Evolutionary conservation across 2,329 filamentous ascomycete genomes (phyloP), one percentile per base, ranked within the genome.

Genomic region (Fusarium decemcellulare): DNA sequence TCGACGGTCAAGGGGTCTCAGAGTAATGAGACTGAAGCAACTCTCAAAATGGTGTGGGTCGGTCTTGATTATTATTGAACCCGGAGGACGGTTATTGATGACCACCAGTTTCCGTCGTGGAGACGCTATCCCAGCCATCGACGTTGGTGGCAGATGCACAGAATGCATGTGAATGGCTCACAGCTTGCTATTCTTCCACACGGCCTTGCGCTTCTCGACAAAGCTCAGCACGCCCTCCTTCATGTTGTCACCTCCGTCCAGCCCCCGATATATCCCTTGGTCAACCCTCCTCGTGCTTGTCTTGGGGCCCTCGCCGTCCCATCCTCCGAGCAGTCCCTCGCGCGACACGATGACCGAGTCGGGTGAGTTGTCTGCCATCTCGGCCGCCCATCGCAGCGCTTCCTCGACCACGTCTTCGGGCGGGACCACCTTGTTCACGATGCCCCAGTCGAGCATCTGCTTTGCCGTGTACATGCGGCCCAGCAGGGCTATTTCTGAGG

Each of bases 261-360:
- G 83, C 63, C 82, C 82, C 57, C 81, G 82, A 73, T 88, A 91
- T 83, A 90, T 87, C 2, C 85, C 85, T 57, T 88, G 84, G 15
- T 85, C 82, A 59, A 92, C 76, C 67, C 88, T 75, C 64, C 82
- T 82, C 37, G 89, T 93, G 10, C 82, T 91, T 65, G 87, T 85
- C 77, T 90, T 88, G 0, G 90, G 91, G 11, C 90, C 88, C 18
- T 90, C 80, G 1, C 85, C 87, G 72, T 93, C 92, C 92, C 91
- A 94, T 0, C 91, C 92, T 68, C 92, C 79, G 78, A 91, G 88
- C 53, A 96, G 75, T 0, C 92, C 93, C 75, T 91, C 90, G 23
- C 92, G 85, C 63, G 84, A 91, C n/a, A 93, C 91, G 73, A 95
- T 88, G 34, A 95, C 87, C 27, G 91, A 85, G 79, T 96, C 93